Base-by-base conservation (phyloP, 495 filamentous ascomycete species). In the Penicillium alfredii region DNA sequence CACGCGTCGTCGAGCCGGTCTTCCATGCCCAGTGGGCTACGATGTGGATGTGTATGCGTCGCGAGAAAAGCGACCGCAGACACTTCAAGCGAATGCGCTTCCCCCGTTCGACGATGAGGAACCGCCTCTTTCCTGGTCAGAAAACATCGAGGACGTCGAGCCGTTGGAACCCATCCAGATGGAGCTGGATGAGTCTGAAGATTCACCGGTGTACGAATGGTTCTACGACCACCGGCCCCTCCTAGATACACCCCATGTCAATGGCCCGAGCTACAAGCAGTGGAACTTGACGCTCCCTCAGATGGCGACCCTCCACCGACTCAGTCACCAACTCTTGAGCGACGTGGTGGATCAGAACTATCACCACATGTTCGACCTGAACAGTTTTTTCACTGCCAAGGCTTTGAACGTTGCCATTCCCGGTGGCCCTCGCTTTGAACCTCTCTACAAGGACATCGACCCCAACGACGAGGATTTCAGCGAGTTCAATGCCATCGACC, bases 81-180 rank as follows among this genome's bases (percentile, higher is more conserved):
- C 81, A 97, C 53, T 99, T 99, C 73, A 99, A 99, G 68, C 74
- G 93, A 38, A 99, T 99, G 93, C 79, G 93, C 39, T 99, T 99
- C 53, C 93, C 92, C 93, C 93, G 0, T 99, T 99, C 52, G 93
- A 99, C 54, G 93, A 99, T 51, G 93, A 99, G 64, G 93, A 99
- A 53, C 93, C 93, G 0, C 93, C 93, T 14, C 72, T 99, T 28
- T 94, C 87, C 5, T 99, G 89, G 87, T 90, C 88, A 8, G 93
- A 99, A 59, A 99, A 99, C 48, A 92, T 99, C 35, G 93, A 97
- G 55, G 93, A 95, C 56, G 93, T 97, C 7, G 93, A 99, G 57
- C 93, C 93, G 0, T 66, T 96, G 42, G 93, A 99, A 61, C 93
- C 93, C 8, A 96, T 99, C 51, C 93, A 96, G 66, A 92, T 97